phyloP scores from a whole-genome alignment of 2,329 filamentous ascomycete species.

The Fusarium sp. region DNA sequence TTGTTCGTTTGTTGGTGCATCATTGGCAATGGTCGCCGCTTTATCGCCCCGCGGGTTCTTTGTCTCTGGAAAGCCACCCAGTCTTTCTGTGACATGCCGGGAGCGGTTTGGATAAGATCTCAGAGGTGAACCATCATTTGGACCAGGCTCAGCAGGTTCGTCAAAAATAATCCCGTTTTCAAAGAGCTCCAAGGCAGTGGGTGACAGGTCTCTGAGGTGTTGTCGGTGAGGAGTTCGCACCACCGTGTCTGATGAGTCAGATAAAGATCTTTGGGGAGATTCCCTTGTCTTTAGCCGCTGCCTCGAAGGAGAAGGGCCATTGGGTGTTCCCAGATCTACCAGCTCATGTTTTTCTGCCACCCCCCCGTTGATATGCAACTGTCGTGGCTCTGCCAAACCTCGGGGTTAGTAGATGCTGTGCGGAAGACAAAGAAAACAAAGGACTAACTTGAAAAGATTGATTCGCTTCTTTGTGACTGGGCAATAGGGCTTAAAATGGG shows the following conservation, averaged over 20 bases:
- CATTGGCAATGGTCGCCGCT: background rate
- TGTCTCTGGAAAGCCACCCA: background rate
- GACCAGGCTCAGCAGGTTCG: slow-evolving; percentile 11
- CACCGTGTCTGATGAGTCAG: slow-evolving; percentile 51
- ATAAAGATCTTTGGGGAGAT: background rate
- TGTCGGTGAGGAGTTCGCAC: slow-evolving; percentile 48
- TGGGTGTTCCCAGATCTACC: slow-evolving; percentile 18
- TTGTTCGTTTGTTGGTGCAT: background rate
- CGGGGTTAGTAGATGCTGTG: slow-evolving; percentile 14
- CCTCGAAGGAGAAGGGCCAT: background rate
- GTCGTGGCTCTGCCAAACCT: background rate
- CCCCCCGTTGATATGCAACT: background rate
- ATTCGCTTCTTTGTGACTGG: slow-evolving; percentile 50
- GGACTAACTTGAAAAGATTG: slow-evolving; percentile 40
- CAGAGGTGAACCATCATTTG: background rate
- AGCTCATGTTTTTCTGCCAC: slow-evolving; percentile 6
- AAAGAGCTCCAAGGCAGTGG: slow-evolving; percentile 45
- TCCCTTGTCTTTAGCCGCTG: background rate
- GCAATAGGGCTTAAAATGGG: slow-evolving; percentile 61
- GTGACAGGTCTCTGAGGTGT: slow-evolving; percentile 36
- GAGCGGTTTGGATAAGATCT: background rate
- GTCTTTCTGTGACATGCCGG: background rate
- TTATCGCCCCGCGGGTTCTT: slow-evolving; percentile 5
- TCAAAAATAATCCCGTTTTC: slow-evolving; percentile 47
- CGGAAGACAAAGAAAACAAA: slow-evolving; percentile 3